These are phyloP conservation scores for Nemania abortiva DNA, from an alignment of 2,329 filamentous ascomycete genomes.

Conservation along the genomic window DNA sequence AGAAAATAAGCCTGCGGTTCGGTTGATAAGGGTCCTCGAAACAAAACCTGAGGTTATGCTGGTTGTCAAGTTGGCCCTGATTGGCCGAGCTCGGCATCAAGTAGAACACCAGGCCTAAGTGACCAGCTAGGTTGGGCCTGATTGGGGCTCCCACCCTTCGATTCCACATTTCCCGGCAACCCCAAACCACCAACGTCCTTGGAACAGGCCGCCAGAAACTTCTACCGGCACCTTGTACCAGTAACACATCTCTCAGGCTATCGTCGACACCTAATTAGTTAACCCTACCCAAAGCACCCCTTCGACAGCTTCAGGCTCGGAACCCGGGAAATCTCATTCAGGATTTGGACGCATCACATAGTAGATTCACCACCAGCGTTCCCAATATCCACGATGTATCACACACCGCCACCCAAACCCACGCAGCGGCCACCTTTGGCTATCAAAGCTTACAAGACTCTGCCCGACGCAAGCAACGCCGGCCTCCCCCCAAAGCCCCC, in stretches of 20 bases:
- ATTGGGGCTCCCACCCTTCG: neutral
- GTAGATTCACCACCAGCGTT: too few relatives aligned
- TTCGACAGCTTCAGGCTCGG: neutral
- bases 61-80: neutral
- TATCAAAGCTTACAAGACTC: constrained; percentile 8
- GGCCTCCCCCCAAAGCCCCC: constrained; percentile 21
- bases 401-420: constrained; percentile 1
- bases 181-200: neutral
- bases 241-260: neutral
- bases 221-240: neutral
- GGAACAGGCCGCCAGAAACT: neutral
- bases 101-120: neutral
- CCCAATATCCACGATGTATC: constrained; percentile 12
- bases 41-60: too few relatives aligned
- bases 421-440: neutral
- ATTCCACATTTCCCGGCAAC: neutral
- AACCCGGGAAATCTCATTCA: neutral
- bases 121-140: too few relatives aligned
- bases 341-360: neutral
- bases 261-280: neutral
- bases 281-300: neutral
- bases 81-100: neutral
- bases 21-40: too few relatives aligned
- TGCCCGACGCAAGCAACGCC: constrained; percentile 32
- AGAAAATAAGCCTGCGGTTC: too few relatives aligned